These are phyloP conservation scores for Fusarium odoratissimum DNA, from an alignment of 2,329 filamentous ascomycete species.

Conservation along the genomic window DNA sequence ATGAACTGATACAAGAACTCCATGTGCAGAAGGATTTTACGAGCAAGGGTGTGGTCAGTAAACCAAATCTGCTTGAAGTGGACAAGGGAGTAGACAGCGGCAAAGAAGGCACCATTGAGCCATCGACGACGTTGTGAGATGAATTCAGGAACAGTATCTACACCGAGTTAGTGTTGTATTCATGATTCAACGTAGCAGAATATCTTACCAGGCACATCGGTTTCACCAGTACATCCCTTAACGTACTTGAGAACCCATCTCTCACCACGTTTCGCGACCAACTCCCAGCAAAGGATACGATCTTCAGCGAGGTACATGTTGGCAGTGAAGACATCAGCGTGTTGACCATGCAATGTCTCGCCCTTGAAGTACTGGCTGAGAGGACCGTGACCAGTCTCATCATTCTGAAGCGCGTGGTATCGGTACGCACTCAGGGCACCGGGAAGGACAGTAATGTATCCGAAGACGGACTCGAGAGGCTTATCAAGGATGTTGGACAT, in stretches of 20 bases:
- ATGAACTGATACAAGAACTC: conserved; percentile 97
- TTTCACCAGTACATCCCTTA: conserved; percentile 95
- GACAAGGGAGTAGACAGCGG: conserved; percentile 95
- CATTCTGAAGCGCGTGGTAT: conserved; percentile 95
- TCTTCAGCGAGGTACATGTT: conserved; percentile 96
- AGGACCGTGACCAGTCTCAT: conserved; percentile 93
- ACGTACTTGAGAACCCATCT: conserved; percentile 99
- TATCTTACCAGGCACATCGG: conserved; percentile 89
- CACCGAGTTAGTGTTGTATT: conserved; percentile 39
- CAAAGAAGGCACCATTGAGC: conserved; percentile 99
- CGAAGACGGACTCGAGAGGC: conserved; percentile 95
- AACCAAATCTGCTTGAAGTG: conserved; percentile 94
- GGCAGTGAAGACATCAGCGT: conserved; percentile 96
- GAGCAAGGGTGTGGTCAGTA: conserved; percentile 89
- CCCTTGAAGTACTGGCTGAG: conserved; percentile 99
- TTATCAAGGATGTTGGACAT: conserved; percentile 99
- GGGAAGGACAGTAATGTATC: conserved; percentile 96
- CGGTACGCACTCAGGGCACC: conserved; percentile 95
- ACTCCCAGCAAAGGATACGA: conserved; percentile 91
- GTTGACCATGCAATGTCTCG: conserved; percentile 93
- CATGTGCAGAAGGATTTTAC: conserved; percentile 92
- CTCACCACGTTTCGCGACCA: conserved; percentile 94
- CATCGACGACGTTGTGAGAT: conserved; percentile 95
- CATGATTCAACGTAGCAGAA: not conserved
- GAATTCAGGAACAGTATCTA: conserved; percentile 93